Conservation (phyloP, 176 grass and related monocot genomes). For the Eragrostis nindensis region DNA sequence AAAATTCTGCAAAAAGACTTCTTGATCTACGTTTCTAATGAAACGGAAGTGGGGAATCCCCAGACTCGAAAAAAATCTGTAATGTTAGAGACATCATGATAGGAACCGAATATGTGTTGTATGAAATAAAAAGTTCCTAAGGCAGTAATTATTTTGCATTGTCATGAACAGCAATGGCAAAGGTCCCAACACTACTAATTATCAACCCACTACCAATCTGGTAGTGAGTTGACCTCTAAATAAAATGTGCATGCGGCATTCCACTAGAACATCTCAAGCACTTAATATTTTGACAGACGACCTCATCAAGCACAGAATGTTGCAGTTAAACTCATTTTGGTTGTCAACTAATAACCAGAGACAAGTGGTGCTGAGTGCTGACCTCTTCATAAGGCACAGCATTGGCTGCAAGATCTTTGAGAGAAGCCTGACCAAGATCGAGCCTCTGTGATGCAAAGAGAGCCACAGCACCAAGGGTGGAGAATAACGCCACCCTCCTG, state of each 20-base stretch:
- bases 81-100: background rate
- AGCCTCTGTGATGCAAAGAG: constrained; percentile 78
- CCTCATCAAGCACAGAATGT: background rate
- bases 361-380: background rate
- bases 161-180: background rate
- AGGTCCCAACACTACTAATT: background rate
- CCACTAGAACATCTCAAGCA: background rate
- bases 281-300: background rate
- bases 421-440: constrained; percentile 70
- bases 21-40: no score
- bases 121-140: background rate
- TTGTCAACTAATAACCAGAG: background rate
- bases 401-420: constrained; percentile 83
- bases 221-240: background rate
- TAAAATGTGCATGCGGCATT: background rate
- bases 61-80: no score
- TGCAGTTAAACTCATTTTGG: background rate
- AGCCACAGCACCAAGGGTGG: constrained; percentile 59
- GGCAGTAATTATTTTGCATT: background rate
- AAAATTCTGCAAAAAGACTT: no score
- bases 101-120: background rate
- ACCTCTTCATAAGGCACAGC: constrained; percentile 83
- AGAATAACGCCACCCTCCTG: constrained; percentile 74
- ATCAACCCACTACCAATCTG: background rate
- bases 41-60: no score